These are phyloP conservation scores for Lactarius deliciosus DNA, from an alignment of 768 basidiomycete species.

Conservation along the genomic window DNA sequence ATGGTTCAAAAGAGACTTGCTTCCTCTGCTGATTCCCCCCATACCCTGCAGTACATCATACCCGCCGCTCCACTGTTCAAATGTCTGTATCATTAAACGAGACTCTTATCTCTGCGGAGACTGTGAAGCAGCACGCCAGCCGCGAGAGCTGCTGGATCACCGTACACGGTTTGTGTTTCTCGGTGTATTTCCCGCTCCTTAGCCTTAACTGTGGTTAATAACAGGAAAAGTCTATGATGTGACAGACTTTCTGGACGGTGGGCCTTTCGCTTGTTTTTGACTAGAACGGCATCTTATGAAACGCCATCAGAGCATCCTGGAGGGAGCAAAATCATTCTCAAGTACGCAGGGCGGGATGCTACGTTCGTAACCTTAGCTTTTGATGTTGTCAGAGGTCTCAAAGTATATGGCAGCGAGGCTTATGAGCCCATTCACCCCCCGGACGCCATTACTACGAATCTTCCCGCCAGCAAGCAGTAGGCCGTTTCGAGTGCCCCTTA, in stretches of 20 bases:
- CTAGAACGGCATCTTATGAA: background rate
- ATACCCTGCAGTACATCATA: background rate
- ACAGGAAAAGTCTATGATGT: slow-evolving; percentile 48
- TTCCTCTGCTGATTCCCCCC: background rate
- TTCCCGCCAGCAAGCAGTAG: slow-evolving; percentile 78
- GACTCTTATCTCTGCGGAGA: background rate
- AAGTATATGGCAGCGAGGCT: slow-evolving; percentile 41
- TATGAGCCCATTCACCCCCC: slow-evolving; percentile 91
- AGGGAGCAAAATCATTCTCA: slow-evolving; percentile 51
- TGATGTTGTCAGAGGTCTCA: background rate
- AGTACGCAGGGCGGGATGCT: slow-evolving; percentile 56
- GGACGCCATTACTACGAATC: slow-evolving; percentile 70
- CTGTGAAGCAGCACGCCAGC: slow-evolving; percentile 2
- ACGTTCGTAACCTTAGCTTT: slow-evolving; percentile 30
- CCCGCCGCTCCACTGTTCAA: background rate
- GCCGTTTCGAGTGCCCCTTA: slow-evolving; percentile 4
- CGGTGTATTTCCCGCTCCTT: background rate
- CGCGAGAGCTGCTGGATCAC: slow-evolving; percentile 30
- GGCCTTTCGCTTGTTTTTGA: slow-evolving; percentile 5
- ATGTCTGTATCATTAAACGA: background rate
- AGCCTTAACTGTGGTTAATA: too few species aligned
- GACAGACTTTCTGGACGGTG: slow-evolving; percentile 42
- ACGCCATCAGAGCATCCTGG: slow-evolving; percentile 31
- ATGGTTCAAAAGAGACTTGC: slow-evolving; percentile 3
- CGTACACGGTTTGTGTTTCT: slow-evolving; percentile 24